These are phyloP conservation scores for Saraca asoca DNA, from an alignment of 331 rosid species.

Conservation along the genomic window DNA sequence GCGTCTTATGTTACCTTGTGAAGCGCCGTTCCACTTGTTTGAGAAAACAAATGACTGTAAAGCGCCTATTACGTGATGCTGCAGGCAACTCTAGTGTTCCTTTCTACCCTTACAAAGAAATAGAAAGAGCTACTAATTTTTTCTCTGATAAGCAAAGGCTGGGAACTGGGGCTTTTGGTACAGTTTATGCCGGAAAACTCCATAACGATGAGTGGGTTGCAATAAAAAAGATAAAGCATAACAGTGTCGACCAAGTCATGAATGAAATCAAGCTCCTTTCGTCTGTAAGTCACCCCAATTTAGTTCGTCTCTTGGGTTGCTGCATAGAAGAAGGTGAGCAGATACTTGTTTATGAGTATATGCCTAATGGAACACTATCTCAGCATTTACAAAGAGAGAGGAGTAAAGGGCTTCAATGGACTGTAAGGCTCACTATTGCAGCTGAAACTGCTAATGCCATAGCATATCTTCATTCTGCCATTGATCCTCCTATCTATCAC, in stretches of 20 bases:
- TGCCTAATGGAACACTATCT: constrained; percentile 64
- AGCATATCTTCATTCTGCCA: too few relatives aligned
- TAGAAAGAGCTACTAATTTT: constrained; percentile 72
- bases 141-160: constrained; percentile 70
- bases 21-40: constrained; percentile 63
- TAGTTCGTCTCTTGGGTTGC: constrained; percentile 91
- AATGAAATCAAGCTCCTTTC: constrained; percentile 92
- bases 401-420: constrained; percentile 41
- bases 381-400: constrained; percentile 59
- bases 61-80: constrained; percentile 77
- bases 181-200: constrained; percentile 81
- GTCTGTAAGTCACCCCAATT: constrained; percentile 91
- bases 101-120: constrained; percentile 76
- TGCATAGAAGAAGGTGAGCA: constrained; percentile 72
- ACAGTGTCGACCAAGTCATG: constrained; percentile 84
- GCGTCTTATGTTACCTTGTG: constrained; percentile 47
- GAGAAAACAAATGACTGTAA: constrained; percentile 64
- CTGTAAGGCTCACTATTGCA: constrained; percentile 56
- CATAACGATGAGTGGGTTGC: constrained; percentile 78
- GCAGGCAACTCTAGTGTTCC: constrained; percentile 73
- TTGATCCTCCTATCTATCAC: too few relatives aligned
- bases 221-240: constrained; percentile 71
- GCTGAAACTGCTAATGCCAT: background rate
- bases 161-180: constrained; percentile 95
- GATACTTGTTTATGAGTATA: constrained; percentile 60